These are phyloP conservation scores for Alternaria longipes DNA, from an alignment of 2,329 filamentous ascomycete genomes.

Conservation along the genomic window DNA sequence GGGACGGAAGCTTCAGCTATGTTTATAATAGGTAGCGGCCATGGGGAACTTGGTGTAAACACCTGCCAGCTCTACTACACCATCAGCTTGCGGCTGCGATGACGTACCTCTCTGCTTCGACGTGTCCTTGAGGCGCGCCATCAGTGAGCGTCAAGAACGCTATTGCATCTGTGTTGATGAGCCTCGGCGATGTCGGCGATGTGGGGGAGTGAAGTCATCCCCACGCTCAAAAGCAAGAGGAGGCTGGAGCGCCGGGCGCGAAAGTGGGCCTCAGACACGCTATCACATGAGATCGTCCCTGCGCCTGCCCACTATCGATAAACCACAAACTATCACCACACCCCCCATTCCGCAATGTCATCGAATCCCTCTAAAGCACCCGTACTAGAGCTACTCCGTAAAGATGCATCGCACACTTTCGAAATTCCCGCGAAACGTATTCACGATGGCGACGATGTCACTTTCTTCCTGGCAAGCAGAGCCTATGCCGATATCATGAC, in stretches of 20 bases:
- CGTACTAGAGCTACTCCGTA: conserved; percentile 35
- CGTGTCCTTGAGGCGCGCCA: conserved; percentile 22
- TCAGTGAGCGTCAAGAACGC: neutral
- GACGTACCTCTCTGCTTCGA: conserved; percentile 13
- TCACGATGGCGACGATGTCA: conserved; percentile 82
- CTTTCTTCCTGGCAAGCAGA: conserved; percentile 78
- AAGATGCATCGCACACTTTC: conserved; percentile 59
- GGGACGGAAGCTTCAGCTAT: neutral
- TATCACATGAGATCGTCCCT: conserved; percentile 27
- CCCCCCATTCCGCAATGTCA: conserved; percentile 33
- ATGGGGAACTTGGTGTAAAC: neutral
- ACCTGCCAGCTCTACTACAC: neutral
- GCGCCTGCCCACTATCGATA: conserved; percentile 3
- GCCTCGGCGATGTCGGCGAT: conserved; percentile 7
- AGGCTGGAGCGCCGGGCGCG: conserved; percentile 2
- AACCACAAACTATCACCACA: conserved; percentile 5
- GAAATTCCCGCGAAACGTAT: conserved; percentile 79
- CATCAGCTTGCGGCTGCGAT: neutral
- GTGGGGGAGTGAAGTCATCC: conserved; percentile 14
- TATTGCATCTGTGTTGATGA: neutral
- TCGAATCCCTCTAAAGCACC: conserved; percentile 26
- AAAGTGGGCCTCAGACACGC: conserved; percentile 25
- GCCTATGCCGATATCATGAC: conserved; percentile 88
- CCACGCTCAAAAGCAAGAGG: conserved; percentile 5
- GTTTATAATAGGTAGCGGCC: neutral